Conservation (phyloP, 1,284 basidiomycete genomes). For the Cutaneotrichosporon sp. region DNA sequence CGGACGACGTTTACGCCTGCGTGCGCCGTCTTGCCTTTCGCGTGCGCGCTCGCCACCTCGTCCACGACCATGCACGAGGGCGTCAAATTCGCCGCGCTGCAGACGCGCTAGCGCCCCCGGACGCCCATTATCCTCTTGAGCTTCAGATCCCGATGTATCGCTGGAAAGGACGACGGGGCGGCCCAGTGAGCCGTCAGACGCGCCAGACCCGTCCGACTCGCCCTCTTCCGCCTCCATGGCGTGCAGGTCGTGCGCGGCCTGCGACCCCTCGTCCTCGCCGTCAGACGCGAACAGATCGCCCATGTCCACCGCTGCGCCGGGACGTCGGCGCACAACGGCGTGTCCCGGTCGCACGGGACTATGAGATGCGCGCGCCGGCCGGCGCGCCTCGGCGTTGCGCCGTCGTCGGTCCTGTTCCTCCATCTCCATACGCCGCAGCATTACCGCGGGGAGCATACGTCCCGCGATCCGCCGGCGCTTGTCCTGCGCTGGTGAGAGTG, state of each 20-base stretch:
- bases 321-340: slow-evolving; percentile 30
- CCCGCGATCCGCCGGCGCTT: slow-evolving; percentile 32
- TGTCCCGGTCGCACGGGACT: slow-evolving; percentile 34
- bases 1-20: slow-evolving; percentile 17
- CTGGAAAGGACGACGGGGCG: slow-evolving; percentile 20
- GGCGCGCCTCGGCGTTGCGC: background rate
- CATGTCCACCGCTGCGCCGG: slow-evolving; percentile 10
- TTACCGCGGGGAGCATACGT: slow-evolving; percentile 40
- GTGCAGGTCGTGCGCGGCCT: background rate
- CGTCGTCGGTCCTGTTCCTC: background rate
- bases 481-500: slow-evolving; percentile 10
- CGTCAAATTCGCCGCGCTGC: slow-evolving; percentile 41
- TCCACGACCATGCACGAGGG: slow-evolving; percentile 26
- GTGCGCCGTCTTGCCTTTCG: background rate
- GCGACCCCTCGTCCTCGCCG: background rate
- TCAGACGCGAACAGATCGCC: slow-evolving; percentile 16
- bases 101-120: slow-evolving; percentile 29
- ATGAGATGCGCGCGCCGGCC: background rate
- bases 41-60: background rate
- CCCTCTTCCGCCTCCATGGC: slow-evolving; percentile 8
- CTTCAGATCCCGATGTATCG: slow-evolving; percentile 21
- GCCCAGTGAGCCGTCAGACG: background rate
- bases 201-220: slow-evolving; percentile 3
- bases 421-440: slow-evolving; percentile 30
- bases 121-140: slow-evolving; percentile 32